Conservation (phyloP, 352 stramenopile species). For the Blastocystis sp. region DNA sequence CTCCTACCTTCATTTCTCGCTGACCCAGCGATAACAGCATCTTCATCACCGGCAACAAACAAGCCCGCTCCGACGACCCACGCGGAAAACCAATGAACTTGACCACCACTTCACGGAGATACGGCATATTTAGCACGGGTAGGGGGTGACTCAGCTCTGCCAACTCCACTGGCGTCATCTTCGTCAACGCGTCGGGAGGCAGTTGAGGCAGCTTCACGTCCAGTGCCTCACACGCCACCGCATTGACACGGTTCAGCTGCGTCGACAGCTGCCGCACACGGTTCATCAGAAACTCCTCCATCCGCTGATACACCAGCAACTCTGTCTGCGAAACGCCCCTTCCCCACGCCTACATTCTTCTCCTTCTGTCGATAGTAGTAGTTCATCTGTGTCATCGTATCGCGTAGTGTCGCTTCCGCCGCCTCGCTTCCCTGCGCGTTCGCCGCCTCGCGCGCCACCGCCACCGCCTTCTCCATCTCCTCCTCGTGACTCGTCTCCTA, state of each 20-base stretch:
- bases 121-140: constrained; percentile 12
- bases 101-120: constrained; percentile 18
- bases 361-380: constrained; percentile 36
- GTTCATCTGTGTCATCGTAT: constrained; percentile 1
- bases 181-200: background rate
- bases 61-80: constrained; percentile 1
- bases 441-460: background rate
- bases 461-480: background rate
- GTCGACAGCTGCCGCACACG: constrained; percentile 20
- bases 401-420: background rate
- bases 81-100: constrained; percentile 50
- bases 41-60: constrained; percentile 32
- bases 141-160: background rate
- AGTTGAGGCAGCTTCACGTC: background rate
- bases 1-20: constrained; percentile 13
- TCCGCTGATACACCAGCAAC: background rate
- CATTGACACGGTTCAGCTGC: constrained; percentile 13
- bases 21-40: background rate
- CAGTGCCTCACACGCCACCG: background rate
- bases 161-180: background rate
- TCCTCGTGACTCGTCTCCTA: constrained; percentile 7
- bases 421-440: background rate
- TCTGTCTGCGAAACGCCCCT: background rate
- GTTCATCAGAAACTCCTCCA: constrained; percentile 54
- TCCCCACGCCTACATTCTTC: background rate